These are phyloP conservation scores for Cyclotella choctawhatcheeana DNA, from an alignment of 108 stramenopile species.

Conservation along the genomic window DNA sequence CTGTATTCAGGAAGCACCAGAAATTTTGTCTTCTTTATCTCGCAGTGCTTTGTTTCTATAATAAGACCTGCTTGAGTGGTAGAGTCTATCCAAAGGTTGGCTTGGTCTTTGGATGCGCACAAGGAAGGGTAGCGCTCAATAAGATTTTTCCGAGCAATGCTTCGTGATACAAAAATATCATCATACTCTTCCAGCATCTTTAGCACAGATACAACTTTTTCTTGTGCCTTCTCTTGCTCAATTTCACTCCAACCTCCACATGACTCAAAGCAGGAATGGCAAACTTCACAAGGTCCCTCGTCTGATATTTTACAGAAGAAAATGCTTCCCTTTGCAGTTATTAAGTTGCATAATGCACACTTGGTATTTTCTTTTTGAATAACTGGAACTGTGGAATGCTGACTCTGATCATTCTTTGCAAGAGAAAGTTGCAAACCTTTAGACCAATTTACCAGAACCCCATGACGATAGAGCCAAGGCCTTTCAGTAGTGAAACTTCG, in stretches of 20 bases:
- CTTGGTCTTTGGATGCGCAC: neutral
- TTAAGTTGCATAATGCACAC: neutral
- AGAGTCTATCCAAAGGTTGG: neutral
- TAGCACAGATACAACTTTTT: neutral
- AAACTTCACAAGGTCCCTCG: neutral
- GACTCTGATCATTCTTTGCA: too few species aligned
- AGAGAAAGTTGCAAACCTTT: too few species aligned
- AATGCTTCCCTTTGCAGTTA: too few species aligned
- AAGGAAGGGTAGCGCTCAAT: neutral
- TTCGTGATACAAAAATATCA: neutral
- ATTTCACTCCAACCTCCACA: neutral
- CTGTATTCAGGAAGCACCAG: neutral
- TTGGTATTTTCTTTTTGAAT: neutral
- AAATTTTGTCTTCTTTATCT: neutral
- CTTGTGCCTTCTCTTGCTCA: neutral
- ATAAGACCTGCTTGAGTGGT: neutral
- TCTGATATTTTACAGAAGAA: neutral
- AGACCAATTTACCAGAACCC: neutral
- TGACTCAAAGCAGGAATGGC: neutral
- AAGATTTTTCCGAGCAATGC: neutral
- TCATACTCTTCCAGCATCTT: neutral
- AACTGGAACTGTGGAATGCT: too few species aligned
- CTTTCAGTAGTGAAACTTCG: neutral
- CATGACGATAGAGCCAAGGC: neutral
- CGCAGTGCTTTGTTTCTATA: neutral